A percentile compares a stretch with the other conserved stretches of the same genome.
These are phyloP conservation scores for Clonostachys rosea DNA, from an alignment of 2,329 filamentous ascomycete genomes.

Conservation along the genomic window DNA sequence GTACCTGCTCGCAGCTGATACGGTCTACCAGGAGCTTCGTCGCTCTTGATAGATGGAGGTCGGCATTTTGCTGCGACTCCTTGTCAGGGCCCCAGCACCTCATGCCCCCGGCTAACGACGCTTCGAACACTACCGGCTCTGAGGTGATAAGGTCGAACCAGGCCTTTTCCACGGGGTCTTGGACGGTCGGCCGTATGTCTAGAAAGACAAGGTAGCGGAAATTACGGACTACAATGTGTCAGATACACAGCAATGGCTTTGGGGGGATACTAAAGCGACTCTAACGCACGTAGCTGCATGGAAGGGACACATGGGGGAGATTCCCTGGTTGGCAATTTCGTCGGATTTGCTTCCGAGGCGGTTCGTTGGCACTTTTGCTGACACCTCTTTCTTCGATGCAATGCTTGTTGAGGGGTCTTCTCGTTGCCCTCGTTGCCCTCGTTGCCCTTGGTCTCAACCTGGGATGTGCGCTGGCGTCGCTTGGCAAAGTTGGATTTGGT, in stretches of 20 bases:
- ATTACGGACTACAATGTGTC: too few relatives aligned
- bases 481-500: conserved; percentile 5
- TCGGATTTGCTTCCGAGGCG: neutral
- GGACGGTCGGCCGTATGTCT: neutral
- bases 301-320: neutral
- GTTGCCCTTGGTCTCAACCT: neutral
- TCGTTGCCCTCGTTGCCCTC: neutral
- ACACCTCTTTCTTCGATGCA: neutral
- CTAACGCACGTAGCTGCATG: neutral
- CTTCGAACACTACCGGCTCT: conserved; percentile 3
- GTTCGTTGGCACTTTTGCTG: neutral
- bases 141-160: conserved; percentile 2
- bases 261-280: too few relatives aligned
- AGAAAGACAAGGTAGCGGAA: neutral
- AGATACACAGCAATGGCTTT: too few relatives aligned
- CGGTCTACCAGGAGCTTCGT: neutral
- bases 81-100: conserved; percentile 1
- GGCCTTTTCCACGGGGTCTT: neutral
- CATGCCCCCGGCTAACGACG: conserved; percentile 2
- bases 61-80: neutral
- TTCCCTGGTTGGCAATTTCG: neutral
- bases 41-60: neutral
- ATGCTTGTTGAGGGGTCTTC: neutral
- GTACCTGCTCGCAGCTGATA: neutral
- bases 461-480: conserved; percentile 1